Conservation (phyloP, 257 asterid species). For the Jacaranda copaia region DNA sequence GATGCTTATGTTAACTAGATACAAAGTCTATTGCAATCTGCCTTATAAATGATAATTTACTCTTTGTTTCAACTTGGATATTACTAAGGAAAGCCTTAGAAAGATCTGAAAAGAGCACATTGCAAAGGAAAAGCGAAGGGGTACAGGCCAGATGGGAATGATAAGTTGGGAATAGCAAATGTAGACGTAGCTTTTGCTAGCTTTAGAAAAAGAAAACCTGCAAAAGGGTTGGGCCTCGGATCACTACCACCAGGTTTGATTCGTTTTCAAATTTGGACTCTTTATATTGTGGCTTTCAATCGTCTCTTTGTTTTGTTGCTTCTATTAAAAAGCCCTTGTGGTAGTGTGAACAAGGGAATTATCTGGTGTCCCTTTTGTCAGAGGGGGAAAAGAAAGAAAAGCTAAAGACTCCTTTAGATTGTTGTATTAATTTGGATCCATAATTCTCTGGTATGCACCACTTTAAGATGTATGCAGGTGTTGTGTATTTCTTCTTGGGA, state of each 20-base stretch:
- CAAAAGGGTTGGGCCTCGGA: conserved; percentile 47
- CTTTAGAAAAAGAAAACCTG: conserved; percentile 49
- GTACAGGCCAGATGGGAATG: conserved; percentile 6
- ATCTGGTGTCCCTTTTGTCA: conserved; percentile 56
- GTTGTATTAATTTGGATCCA: conserved; percentile 41
- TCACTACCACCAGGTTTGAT: conserved; percentile 46
- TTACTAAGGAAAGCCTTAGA: too few species aligned
- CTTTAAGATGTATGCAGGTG: conserved; percentile 39
- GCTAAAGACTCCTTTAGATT: conserved; percentile 55
- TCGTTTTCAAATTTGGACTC: conserved; percentile 43
- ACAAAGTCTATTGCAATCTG: too few species aligned
- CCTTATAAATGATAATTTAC: not conserved
- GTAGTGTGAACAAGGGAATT: conserved; percentile 48
- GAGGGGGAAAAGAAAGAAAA: conserved; percentile 40
- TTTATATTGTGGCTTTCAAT: conserved; percentile 39
- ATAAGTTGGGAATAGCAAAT: conserved; percentile 45
- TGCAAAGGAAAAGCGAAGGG: conserved; percentile 31
- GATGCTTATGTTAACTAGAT: too few species aligned
- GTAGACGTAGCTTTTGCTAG: conserved; percentile 25
- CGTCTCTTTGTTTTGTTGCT: conserved; percentile 40
- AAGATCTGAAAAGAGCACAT: not conserved
- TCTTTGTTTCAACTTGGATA: not conserved
- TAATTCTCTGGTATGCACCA: conserved; percentile 34
- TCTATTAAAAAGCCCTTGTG: conserved; percentile 35
- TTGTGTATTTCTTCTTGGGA: conserved; percentile 57